Base-by-base conservation (phyloP, 2,329 filamentous ascomycete species). In the Phyllosticta citrichinensis region DNA sequence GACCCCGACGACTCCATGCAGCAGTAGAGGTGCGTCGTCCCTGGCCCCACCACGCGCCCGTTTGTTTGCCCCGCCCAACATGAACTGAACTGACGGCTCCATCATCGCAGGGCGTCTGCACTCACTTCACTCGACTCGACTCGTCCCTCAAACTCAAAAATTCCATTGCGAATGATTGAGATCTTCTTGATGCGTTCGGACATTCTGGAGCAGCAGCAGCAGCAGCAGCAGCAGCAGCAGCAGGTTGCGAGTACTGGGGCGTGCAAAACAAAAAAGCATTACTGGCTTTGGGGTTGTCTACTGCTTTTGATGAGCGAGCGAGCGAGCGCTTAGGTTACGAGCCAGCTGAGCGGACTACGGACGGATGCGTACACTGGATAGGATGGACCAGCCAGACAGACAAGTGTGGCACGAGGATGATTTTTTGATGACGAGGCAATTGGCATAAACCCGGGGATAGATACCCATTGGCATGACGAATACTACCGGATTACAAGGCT, bases 1-100 rank as follows among this genome's bases (percentile, higher is more conserved):
- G 84, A 83, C 57, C 73, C 81, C 50, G 82, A 83, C 63, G 87
- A 89, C 65, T 84, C 86, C 76, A 91, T 91, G 87, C 81, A 87
- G 69, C 83, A 87, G 56, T 76, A 73, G 65, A 57, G 24, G 57
- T 61, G n/a, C 47, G 59, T 57, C 40, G 27, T 50, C 51, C 6
- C 47, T 11, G 30, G 22, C 17, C 56, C 56, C 20, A 12, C 40
- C 22, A 11, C 25, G 20, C 19, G 33, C 33, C 6, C 25, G 5
- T 27, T 8, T 5, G 25, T 27, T 17, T n/a, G 53, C 58, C n/a
- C 35, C 22, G n/a, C 52, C n/a, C 53, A 20, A 54, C 35, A 60
- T 14, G 11, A 35, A 14, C 33, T 30, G 14, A 22, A 54, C 58
- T 60, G 52, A 60, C 53, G 51, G 9, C n/a, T n/a, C n/a, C 14